Evolutionary conservation across 345 rosid species (phyloP).

Genomic region (Salix brachista): DNA sequence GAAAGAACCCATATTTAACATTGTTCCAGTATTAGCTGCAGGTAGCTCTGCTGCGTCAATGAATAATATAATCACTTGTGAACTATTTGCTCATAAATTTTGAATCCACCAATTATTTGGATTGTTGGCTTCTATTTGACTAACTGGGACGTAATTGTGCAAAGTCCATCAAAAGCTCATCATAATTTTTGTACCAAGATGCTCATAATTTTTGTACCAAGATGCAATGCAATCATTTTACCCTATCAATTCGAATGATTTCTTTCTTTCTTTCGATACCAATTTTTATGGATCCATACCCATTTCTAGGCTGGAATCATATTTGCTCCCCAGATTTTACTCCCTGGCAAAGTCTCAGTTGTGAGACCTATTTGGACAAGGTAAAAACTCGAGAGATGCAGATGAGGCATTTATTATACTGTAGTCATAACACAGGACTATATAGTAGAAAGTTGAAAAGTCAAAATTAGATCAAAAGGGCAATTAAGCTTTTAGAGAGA

Average conservation of each 20-base stretch:
- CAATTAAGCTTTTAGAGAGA: no score
- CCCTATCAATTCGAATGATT: not conserved
- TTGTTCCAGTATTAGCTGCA: conserved; percentile 64
- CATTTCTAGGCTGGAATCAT: not conserved
- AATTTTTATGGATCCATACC: not conserved
- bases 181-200: not conserved
- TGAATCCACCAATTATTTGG: conserved; percentile 17
- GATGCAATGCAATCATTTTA: not conserved
- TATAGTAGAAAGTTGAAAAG: no score
- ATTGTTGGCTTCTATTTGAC: not conserved
- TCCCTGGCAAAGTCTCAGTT: not conserved
- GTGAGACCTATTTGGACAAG: not conserved
- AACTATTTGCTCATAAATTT: conserved; percentile 54
- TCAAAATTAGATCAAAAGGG: no score
- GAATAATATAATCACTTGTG: conserved; percentile 64
- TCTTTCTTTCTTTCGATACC: not conserved
- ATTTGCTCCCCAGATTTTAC: not conserved
- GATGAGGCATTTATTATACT: not conserved
- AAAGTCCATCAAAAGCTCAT: not conserved
- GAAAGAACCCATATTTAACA: conserved; percentile 43
- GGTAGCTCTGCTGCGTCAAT: conserved; percentile 53
- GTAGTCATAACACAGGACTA: not conserved
- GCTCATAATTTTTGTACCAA: not conserved
- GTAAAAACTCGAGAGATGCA: not conserved
- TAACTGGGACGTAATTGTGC: not conserved